phyloP scores from a whole-genome alignment of 306 rosid genomes.

The Pterocarpus macrocarpus region DNA sequence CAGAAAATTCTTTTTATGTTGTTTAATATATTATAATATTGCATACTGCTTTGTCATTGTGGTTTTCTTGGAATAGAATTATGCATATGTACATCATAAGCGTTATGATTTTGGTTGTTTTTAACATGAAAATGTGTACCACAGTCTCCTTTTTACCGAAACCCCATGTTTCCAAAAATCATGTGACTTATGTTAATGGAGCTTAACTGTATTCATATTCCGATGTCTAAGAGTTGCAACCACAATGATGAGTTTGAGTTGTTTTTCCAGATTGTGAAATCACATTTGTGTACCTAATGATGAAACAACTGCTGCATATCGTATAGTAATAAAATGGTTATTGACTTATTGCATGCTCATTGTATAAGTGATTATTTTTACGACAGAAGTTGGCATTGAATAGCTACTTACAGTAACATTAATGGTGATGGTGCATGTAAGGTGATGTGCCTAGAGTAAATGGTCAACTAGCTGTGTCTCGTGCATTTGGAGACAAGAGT shows the following conservation, averaged over 20 bases:
- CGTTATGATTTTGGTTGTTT: not conserved
- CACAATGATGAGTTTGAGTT: not conserved
- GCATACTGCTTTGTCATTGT: too few relatives aligned
- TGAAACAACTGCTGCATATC: not conserved
- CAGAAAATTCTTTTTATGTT: too few relatives aligned
- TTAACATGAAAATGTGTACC: constrained; percentile 1
- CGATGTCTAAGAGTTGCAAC: constrained; percentile 9
- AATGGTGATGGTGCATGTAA: constrained; percentile 39
- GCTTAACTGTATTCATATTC: constrained; percentile 5
- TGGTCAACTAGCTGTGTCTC: constrained; percentile 95
- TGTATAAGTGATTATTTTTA: not conserved
- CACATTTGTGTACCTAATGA: not conserved
- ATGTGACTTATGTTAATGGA: not conserved
- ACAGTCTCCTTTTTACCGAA: constrained; percentile 13
- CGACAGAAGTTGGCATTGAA: not conserved
- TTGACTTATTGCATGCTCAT: not conserved
- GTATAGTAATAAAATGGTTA: not conserved
- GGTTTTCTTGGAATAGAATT: too few relatives aligned
- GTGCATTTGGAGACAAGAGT: constrained; percentile 96
- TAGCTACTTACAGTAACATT: constrained; percentile 35
- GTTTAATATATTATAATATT: too few relatives aligned
- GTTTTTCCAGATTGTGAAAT: not conserved
- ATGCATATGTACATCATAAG: too few relatives aligned
- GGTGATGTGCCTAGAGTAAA: constrained; percentile 97
- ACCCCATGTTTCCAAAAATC: not conserved